These are phyloP conservation scores for Pelargonium citronellum DNA, from an alignment of 441 rosid species.

Conservation along the genomic window DNA sequence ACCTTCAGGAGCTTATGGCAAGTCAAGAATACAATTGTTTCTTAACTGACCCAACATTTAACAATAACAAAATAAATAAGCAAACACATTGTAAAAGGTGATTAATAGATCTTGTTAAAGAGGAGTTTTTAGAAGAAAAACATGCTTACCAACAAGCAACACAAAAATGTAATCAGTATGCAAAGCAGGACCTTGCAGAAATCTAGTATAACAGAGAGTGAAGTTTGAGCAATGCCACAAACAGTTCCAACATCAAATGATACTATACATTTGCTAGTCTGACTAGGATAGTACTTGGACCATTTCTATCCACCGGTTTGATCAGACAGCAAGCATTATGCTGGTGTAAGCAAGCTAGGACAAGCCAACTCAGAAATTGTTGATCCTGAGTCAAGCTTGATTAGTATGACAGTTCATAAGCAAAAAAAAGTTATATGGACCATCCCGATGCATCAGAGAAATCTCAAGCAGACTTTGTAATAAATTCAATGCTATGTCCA, in stretches of 20 bases:
- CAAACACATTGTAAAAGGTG: not conserved
- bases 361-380: not conserved
- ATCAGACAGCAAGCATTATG: not conserved
- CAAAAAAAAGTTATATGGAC: not conserved
- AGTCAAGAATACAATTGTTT: slow-evolving; percentile 46
- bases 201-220: not conserved
- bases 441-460: not conserved
- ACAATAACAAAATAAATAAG: slow-evolving; percentile 1
- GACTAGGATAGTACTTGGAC: not conserved
- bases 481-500: not conserved
- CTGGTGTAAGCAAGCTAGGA: not conserved
- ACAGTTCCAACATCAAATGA: slow-evolving; percentile 2
- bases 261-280: not conserved
- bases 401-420: not conserved
- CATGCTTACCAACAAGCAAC: slow-evolving; percentile 3
- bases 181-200: not conserved
- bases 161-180: not conserved
- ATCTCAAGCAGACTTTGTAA: no score
- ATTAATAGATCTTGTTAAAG: not conserved
- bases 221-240: slow-evolving; percentile 6
- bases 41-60: slow-evolving; percentile 12
- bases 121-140: not conserved
- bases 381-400: not conserved
- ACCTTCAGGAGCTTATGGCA: slow-evolving; percentile 72
- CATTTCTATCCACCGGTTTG: not conserved